Conservation (phyloP, 345 rosid genomes). For the Eucalyptus tenuipes region DNA sequence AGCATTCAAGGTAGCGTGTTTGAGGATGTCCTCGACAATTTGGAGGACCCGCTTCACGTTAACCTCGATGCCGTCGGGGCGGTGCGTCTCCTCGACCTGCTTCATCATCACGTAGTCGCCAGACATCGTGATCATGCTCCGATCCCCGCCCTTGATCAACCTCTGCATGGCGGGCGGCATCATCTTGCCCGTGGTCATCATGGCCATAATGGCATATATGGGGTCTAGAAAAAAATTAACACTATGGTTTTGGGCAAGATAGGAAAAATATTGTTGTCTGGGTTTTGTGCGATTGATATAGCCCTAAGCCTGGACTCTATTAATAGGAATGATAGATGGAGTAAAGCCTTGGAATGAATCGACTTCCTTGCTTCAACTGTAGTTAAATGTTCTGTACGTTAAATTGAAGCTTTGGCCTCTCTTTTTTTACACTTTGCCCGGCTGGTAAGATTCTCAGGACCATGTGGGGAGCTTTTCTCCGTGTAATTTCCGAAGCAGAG, state of each 20-base stretch:
- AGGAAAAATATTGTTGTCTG: background rate
- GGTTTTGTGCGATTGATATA: background rate
- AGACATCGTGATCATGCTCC: constrained; percentile 16
- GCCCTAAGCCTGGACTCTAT: background rate
- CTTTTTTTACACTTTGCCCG: background rate
- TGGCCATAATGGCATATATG: background rate
- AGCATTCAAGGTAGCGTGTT: constrained; percentile 24
- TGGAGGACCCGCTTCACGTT: constrained; percentile 48
- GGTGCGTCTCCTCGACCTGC: constrained; percentile 43
- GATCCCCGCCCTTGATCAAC: constrained; percentile 15
- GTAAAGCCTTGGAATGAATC: constrained; percentile 22
- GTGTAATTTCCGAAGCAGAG: background rate
- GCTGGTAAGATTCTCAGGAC: background rate
- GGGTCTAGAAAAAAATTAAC: background rate
- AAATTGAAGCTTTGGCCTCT: background rate
- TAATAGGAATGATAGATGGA: background rate
- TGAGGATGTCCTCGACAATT: constrained; percentile 58
- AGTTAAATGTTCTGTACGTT: constrained; percentile 14
- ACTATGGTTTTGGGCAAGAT: background rate
- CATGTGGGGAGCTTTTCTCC: background rate
- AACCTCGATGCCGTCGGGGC: constrained; percentile 44
- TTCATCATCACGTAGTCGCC: constrained; percentile 49
- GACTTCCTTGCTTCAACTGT: constrained; percentile 58
- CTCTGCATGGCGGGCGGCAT: background rate
- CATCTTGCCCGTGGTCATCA: background rate